Evolutionary conservation across 2,329 filamentous ascomycete genomes (phyloP), one percentile per base, ranked within the genome.

Genomic region (Colletotrichum sp.): DNA sequence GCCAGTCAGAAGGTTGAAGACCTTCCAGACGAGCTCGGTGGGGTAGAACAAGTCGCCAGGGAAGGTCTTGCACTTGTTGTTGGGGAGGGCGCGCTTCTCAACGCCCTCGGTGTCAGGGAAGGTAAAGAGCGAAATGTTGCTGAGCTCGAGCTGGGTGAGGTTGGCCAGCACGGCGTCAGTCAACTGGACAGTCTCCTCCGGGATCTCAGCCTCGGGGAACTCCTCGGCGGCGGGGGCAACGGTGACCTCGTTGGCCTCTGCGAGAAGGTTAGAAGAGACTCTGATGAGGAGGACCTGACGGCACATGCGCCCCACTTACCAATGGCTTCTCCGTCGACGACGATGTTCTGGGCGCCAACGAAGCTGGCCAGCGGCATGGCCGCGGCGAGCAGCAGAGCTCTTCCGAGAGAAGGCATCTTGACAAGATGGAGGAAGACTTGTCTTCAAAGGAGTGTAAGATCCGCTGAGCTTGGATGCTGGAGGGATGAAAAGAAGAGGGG

Each of bases 151-250:
- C 7, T 79, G 71, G 5, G 83, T 82, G 2, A 85, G 79, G 65
- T 83, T 82, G 57, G 78, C 78, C 29, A 86, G 76, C 5, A 83
- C 81, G 8, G 78, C 79, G 16, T 85, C 81, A 3, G 84, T 86
- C 69, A 86, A 78, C 72, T 85, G 81, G 32, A 82, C 77, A 11
- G 72, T 72, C 59, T 84, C 80, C 32, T 61, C 72, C 16, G 69
- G 55, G 55, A 79, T 75, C 7, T 71, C 62, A 30, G 68, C 30
- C 62, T 55, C 67, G n/a, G 69, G 25, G 34, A 77, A 62, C 77
- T 71, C 30, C 65, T 34, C 68, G 34, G 70, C 77, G 25, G 78
- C 80, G 36, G 79, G 81, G 16, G 77, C 71, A 52, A 83, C 72
- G 22, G 76, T 78, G 36, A 77, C 71, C 25, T 79, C 75, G 65